A percentile compares a stretch with the other conserved stretches of the same genome.
These are phyloP conservation scores for Rubroshorea leprosula DNA, from an alignment of 345 rosid species.

Conservation along the genomic window DNA sequence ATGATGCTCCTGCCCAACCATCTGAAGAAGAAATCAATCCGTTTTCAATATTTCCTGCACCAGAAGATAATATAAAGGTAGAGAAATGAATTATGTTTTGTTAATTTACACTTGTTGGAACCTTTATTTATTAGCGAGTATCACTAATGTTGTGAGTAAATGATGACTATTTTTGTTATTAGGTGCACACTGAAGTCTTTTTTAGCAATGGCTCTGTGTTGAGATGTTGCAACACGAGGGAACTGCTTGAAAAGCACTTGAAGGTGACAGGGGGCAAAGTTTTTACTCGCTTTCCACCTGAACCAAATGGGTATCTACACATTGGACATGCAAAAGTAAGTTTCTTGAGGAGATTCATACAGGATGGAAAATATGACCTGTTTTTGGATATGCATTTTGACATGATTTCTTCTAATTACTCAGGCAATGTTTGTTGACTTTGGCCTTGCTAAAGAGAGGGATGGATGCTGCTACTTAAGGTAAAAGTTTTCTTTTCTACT, in stretches of 20 bases:
- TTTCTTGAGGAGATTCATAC: neutral
- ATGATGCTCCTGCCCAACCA: conserved; percentile 47
- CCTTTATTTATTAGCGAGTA: neutral
- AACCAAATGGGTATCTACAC: conserved; percentile 98
- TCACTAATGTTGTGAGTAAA: conserved; percentile 2
- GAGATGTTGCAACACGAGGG: conserved; percentile 75
- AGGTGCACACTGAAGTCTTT: conserved; percentile 88
- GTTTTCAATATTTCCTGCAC: conserved; percentile 70
- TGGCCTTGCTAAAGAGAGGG: conserved; percentile 93
- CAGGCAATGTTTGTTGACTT: conserved; percentile 98
- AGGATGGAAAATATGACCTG: neutral
- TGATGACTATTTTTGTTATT: conserved; percentile 12
- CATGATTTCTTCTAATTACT: conserved; percentile 3
- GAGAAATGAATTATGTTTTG: neutral
- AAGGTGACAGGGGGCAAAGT: conserved; percentile 71
- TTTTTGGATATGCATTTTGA: neutral
- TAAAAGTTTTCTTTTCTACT: conserved; percentile 21
- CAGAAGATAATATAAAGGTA: conserved; percentile 86
- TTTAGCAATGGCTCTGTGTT: conserved; percentile 72
- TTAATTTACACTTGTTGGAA: neutral
- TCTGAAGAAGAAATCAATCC: conserved; percentile 93
- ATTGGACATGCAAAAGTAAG: conserved; percentile 98
- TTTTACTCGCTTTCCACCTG: conserved; percentile 86
- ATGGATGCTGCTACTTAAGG: conserved; percentile 88
- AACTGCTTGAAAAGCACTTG: conserved; percentile 78